Conservation (phyloP, 108 stramenopile species). For the Cyclotella distinguenda region DNA sequence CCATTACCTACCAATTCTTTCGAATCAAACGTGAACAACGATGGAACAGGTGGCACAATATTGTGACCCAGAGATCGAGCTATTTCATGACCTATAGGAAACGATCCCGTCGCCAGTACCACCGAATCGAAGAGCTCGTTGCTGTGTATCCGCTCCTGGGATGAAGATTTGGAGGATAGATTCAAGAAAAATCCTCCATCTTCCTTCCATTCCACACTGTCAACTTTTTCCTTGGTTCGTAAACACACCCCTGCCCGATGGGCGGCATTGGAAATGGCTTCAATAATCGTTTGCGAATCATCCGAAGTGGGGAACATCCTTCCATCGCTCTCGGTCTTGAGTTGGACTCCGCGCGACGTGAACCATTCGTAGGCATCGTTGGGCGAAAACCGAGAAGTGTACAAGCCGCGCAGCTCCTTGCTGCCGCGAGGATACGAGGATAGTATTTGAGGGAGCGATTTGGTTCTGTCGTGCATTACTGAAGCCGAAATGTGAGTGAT, state of each 20-base stretch:
- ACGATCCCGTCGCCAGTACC: constrained; percentile 92
- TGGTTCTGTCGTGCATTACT: constrained; percentile 86
- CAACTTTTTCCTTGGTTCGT: constrained; percentile 47
- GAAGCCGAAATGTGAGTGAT: background rate
- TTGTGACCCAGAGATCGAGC: constrained; percentile 78
- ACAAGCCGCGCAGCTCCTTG: constrained; percentile 81
- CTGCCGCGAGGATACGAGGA: constrained; percentile 86
- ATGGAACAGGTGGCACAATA: constrained; percentile 81
- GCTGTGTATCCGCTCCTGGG: constrained; percentile 18
- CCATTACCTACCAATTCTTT: constrained; percentile 61
- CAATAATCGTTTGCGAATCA: constrained; percentile 86
- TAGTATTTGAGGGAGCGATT: constrained; percentile 69
- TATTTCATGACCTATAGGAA: constrained; percentile 82
- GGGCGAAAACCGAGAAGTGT: constrained; percentile 76
- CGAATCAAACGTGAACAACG: constrained; percentile 88
- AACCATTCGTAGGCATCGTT: constrained; percentile 85
- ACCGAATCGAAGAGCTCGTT: constrained; percentile 67
- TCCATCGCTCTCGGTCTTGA: constrained; percentile 93
- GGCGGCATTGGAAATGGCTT: constrained; percentile 70
- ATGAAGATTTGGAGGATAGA: constrained; percentile 25
- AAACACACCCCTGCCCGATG: constrained; percentile 63
- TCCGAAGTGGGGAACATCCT: constrained; percentile 95
- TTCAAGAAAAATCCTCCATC: constrained; percentile 28
- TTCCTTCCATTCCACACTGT: constrained; percentile 20
- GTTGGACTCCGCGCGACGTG: constrained; percentile 75